Base-by-base conservation (phyloP, 164 flowering plant genomes). In the Malania oleifera region DNA sequence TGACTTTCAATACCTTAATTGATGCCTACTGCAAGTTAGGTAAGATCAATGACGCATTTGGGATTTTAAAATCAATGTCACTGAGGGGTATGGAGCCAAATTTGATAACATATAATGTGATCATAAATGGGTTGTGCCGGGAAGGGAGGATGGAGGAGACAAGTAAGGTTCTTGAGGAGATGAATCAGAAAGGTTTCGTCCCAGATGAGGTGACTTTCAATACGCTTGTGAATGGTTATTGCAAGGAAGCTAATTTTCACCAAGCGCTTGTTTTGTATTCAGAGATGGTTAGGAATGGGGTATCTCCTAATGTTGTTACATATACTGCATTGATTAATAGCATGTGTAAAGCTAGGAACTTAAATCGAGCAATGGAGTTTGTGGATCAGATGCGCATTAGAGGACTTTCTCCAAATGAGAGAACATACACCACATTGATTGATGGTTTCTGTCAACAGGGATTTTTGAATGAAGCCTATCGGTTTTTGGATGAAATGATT, bases 391-490 rank as follows among this genome's bases (percentile, higher is more conserved):
- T 92, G 92, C 77, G 40, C 4, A 59, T 56, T 35, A 76, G 89
- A 67, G 93, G 93, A 24, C 76, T 85, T 34, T 23, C 26, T 37
- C 96, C 95, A 0, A 87, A 89, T 64, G 81, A 70, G 66, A 73
- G 78, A 41, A 87, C 96, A 5, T 89, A 92, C 60, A 81, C 86
- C 0, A 89, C 93, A 8, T 70, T 92, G 68, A 70, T 92, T 57
- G 84, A 83, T 69, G 96, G 98, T 17, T 89, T 84, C 60, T 77
- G 73, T n/a, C 90, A 79, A 59, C 77, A 80, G 61, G 96, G 96
- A 14, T 67, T 71, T 25, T 3, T 89, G 73, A 61, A 79, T 59
- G 82, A 85, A 61, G 91, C 93, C 19, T 74, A 75, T 57, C 47
- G 44, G 40, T 14, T 84, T 53, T 56, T 84, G 56, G 63, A 71